Base-by-base conservation (phyloP, 345 rosid species). In the Citrus australasica region DNA sequence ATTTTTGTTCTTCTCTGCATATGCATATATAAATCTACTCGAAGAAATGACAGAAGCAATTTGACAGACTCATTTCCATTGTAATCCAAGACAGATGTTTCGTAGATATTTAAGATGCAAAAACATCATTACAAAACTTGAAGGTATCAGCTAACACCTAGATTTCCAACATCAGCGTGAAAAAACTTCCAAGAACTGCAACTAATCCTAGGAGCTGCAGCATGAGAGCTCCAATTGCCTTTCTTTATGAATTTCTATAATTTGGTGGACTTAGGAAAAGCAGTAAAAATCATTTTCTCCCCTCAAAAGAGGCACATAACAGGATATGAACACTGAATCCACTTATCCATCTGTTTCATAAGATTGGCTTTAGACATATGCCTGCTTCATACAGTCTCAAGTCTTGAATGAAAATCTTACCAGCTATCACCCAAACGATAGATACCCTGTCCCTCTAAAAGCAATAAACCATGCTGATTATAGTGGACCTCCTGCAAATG, bases 401-500 rank as follows among this genome's bases (percentile, higher is more conserved):
- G 58, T 76, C 80, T 69, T 62, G 28, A 84, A 61, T 76, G 61
- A 61, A 78, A 33, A 48, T 69, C 80, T 86, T 82, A 92, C 99
- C 98, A 96, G 93, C 84, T 88, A 79, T 92, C 89, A 11, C 94
- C 99, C 82, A 96, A 84, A 17, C 95, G 97, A 79, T 94, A 93
- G 71, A 94, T 87, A 42, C 99, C 98, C 81, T 88, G 97, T 78
- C 99, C 97, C 85, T 94, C 99, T 80, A 92, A 83, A 84, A 96
- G 95, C 85, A 96, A 83, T 83, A 93, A 82, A 53, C 98, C 99
- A 76, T 96, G 98, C 80, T 94, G 97, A 87, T 94, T 96, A 84
- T 92, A 94, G 77, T 92, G 98, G 80, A 94, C 91, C 86, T 96
- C 98, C 98, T 95, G 91, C 82, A 80, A 55, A 81, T 76, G 78